Evolutionary conservation across 257 asterid genomes (phyloP), one percentile per base, ranked within the genome.

Genomic region (Echium plantagineum): DNA sequence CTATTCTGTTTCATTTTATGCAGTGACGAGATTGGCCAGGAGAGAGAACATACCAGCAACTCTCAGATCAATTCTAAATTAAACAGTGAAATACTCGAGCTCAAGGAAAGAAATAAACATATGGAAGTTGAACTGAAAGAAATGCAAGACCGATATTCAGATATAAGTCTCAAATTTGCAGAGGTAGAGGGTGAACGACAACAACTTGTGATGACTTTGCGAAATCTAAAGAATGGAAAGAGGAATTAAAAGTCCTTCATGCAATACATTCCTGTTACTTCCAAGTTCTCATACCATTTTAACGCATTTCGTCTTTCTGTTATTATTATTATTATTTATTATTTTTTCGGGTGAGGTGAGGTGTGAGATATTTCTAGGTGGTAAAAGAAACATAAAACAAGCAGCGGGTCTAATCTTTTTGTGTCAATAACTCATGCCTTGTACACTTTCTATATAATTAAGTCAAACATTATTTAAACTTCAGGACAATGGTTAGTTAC

Each of bases 151-250:
- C 80, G 95, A 75, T 91, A 91, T 71, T 84, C 94, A 75, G 98
- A 91, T 79, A 81, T 88, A 71, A 91, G 98, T 71, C 96, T 91
- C 74, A 89, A 67, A 74, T 91, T 87, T 66, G 98, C 98, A 61
- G 95, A 90, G 81, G 98, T 90, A 66, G 98, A 90, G 80, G 96
- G 98, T 63, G 96, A 90, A 80, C 72, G 98, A 52, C 98, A 91
- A 74, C 82, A 91, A 69, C 98, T 91, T 68, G 98, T 89, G 70
- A 85, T 91, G 96, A 73, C 85, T 52, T 61, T 91, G 52, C 96
- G 96, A 55, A 88, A 84, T 74, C 69, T 82, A 72, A 90, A 81
- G 74, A 76, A 62, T 71, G 91, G 91, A 77, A 87, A 78, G 84
- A 79, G 79, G 63, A 71, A 59, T 70, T 84, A 76, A 15, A 15